Percentiles rank a stretch among this genome's conserved stretches.
phyloP scores from a whole-genome alignment of 2,329 filamentous ascomycete species.

The Aspergillus aculeatus region DNA sequence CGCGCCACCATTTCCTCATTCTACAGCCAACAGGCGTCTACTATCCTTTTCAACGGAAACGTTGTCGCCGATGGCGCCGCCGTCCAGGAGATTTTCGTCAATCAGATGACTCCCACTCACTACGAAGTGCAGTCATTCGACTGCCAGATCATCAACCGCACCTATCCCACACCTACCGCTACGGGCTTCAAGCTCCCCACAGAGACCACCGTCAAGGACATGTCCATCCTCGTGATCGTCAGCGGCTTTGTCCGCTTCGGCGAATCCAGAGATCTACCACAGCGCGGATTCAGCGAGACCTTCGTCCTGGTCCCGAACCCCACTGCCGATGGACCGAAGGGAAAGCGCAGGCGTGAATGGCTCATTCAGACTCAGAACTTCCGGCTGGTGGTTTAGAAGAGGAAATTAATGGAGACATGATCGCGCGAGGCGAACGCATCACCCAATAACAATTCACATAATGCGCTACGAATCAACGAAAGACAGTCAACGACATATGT shows the following conservation, averaged over 20 bases:
- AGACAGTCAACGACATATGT: background rate
- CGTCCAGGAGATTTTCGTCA: constrained; percentile 67
- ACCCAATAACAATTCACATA: background rate
- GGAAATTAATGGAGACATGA: background rate
- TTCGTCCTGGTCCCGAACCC: constrained; percentile 76
- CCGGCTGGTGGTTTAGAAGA: constrained; percentile 49
- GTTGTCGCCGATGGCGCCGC: constrained; percentile 60
- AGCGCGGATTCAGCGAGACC: constrained; percentile 73
- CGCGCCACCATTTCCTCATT: constrained; percentile 61
- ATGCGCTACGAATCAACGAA: background rate
- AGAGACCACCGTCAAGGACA: constrained; percentile 55
- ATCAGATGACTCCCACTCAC: constrained; percentile 60
- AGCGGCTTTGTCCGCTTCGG: constrained; percentile 71
- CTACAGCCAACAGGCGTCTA: constrained; percentile 63
- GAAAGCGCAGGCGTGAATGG: constrained; percentile 58
- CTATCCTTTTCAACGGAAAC: constrained; percentile 79
- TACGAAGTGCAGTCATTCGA: constrained; percentile 78
- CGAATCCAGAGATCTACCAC: constrained; percentile 58
- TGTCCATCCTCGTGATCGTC: constrained; percentile 70
- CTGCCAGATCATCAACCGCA: constrained; percentile 72
- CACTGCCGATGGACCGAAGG: constrained; percentile 53
- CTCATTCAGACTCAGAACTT: constrained; percentile 73
- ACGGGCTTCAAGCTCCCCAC: constrained; percentile 38
- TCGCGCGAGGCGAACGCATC: background rate
- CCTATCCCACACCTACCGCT: constrained; percentile 58